Percentiles rank a stretch among this genome's conserved stretches.
These are phyloP conservation scores for Aureobasidium pullulans DNA, from an alignment of 2,329 filamentous ascomycete species.

Conservation along the genomic window DNA sequence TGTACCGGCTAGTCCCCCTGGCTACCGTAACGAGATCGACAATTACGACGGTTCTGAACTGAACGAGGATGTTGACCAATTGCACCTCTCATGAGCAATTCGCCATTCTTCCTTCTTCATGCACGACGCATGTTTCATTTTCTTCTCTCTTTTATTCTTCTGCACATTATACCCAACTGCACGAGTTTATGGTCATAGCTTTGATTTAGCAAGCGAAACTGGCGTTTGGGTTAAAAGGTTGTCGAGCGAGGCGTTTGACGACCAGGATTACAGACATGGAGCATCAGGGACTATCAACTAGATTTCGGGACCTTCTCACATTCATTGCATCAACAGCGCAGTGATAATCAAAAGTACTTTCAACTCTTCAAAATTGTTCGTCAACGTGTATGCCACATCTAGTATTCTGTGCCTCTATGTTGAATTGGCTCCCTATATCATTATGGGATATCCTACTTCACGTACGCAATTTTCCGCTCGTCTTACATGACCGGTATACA, in stretches of 20 bases:
- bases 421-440: constrained; percentile 1
- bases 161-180: constrained; percentile 10
- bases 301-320: neutral
- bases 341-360: constrained; percentile 4
- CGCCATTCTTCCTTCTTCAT: neutral
- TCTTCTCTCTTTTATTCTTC: neutral
- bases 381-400: neutral
- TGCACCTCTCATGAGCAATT: constrained; percentile 26
- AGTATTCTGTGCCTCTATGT: neutral
- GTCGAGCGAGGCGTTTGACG: neutral
- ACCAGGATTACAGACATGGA: neutral
- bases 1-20: constrained; percentile 76
- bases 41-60: constrained; percentile 42
- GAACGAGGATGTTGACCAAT: constrained; percentile 39
- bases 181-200: constrained; percentile 9
- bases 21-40: constrained; percentile 35
- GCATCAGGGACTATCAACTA: neutral
- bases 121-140: neutral
- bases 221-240: neutral
- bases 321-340: constrained; percentile 8
- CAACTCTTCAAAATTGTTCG: neutral
- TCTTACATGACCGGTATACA: neutral
- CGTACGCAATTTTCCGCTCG: neutral
- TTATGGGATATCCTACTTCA: neutral
- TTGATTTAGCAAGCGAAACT: neutral